Evolutionary conservation across 2,329 filamentous ascomycete species (phyloP), one percentile per base, ranked within the genome.

Genomic region (Plectosphaerella plurivora): DNA sequence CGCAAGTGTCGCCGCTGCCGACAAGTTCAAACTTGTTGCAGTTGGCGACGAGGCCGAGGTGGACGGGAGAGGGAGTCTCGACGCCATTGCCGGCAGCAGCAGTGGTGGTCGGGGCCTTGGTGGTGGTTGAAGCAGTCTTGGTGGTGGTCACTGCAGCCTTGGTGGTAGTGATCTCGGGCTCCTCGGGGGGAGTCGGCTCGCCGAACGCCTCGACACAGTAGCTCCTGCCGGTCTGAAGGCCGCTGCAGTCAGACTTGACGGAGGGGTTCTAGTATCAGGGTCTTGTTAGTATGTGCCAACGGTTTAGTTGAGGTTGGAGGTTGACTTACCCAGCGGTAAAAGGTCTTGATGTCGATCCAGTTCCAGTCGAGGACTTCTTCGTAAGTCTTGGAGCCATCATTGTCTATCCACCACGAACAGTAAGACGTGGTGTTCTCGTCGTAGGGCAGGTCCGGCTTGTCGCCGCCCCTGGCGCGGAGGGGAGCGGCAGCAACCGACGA

Each of bases 1-100:
- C 48, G 42, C 65, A 70, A 10, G 44, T 51, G 11, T 65, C 61
- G 1, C 58, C 61, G 0, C 11, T 44, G 7, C 55, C 35, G 0
- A 67, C 54, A 2, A 55, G 45, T 47, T 66, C 54, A 45, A 67
- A 68, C 36, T 55, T 62, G 10, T 65, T 57, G 24, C 66, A 68
- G 51, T 63, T 64, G 7, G 51, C 47, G 10, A 59, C 54, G 56
- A 68, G 65, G 41, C 60, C 60, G 2, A 58, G 49, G 46, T 67
- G 63, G 8, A 52, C 61, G 4, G 66, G 63, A 12, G 56, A 56
- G 0, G 66, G 65, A 5, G 64, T 67, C 2, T 56, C 42, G 45
- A 67, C 59, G 5, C 60, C 62, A 48, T 61, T 61, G 10, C 55
- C 55, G 10, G 51, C 28, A 5, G 52, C 39, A 15, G 53, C 51